Conservation (phyloP, 78 protist genomes). For the Neovahlkampfia damariscottae region DNA sequence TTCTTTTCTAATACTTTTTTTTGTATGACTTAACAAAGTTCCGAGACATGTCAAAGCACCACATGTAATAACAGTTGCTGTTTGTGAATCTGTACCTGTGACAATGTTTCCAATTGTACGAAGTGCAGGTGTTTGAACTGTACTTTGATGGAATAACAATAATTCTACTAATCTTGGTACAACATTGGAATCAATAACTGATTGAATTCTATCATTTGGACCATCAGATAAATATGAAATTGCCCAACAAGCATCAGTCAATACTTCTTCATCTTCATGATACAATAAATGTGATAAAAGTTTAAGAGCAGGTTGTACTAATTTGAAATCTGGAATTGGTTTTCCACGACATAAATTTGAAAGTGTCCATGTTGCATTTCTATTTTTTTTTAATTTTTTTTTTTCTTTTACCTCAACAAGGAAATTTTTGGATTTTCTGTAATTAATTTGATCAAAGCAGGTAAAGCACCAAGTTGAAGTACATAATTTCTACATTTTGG, state of each 20-base stretch:
- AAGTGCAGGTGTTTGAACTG: conserved; percentile 87
- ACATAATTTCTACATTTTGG: conserved; percentile 74
- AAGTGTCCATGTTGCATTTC: conserved; percentile 95
- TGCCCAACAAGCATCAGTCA: conserved; percentile 95
- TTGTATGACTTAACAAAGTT: conserved; percentile 7
- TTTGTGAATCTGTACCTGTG: conserved; percentile 90
- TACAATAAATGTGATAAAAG: conserved; percentile 17
- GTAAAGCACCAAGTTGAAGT: conserved; percentile 36
- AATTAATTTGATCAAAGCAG: conserved; percentile 45
- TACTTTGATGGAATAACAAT: conserved; percentile 22
- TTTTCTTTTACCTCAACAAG: too few species aligned
- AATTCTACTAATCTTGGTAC: conserved; percentile 69
- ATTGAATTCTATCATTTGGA: conserved; percentile 66
- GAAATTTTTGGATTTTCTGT: conserved; percentile 1
- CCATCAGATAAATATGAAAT: conserved; percentile 88
- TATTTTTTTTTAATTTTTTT: conserved; percentile 51
- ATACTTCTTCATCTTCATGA: conserved; percentile 69
- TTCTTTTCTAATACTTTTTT: conserved; percentile 76
- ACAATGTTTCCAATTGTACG: conserved; percentile 94
- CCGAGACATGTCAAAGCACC: conserved; percentile 38
- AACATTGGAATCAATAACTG: conserved; percentile 58
- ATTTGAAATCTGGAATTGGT: conserved; percentile 46
- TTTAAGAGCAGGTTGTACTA: conserved; percentile 27
- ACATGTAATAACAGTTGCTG: conserved; percentile 74
- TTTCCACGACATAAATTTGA: conserved; percentile 94